Base-by-base conservation (phyloP, 108 stramenopile species). In the Bacterosira constricta region DNA sequence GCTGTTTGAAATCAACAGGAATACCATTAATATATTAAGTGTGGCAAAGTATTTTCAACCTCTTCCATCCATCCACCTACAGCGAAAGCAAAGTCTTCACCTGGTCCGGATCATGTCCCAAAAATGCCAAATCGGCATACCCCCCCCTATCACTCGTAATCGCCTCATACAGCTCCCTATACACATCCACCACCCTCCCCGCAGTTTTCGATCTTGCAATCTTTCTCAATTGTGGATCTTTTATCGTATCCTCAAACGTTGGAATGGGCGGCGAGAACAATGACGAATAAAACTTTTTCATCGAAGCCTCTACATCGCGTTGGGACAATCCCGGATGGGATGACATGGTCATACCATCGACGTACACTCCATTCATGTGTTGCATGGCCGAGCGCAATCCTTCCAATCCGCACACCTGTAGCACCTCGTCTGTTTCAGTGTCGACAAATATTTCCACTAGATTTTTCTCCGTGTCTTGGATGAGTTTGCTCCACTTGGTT, bases 251-350 rank as follows among this genome's bases (percentile, higher is more conserved):
- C 64, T 90, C 90, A 53, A 92, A 90, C 4, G 86, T 84, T 34
- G 93, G 91, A 46, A 91, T 77, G 0, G 89, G 90, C 8, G 93
- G 90, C 15, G 89, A 85, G 54, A 83, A 95, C 27, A 95, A 73
- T 2, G 91, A 90, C 0, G 87, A 71, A 45, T 92, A 89, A 65
- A 95, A 95, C 26, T 90, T 83, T 35, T 87, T 87, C 81, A 90
- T 88, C 26, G 86, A 83, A 1, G 26, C 61, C 38, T 89, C 80
- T 13, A 89, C 74, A 5, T 88, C 81, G 15, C 81, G 79, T 35
- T 68, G 74, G 15, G 85, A 73, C 17, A 95, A 58, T n/a, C 93
- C 93, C 17, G 93, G 93, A 67, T 90, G 80, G 6, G 88, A 76
- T 17, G 88, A 73, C 85, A 91, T 88, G 4, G 79, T 75, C 86